Base-by-base conservation (phyloP, 441 rosid species). In the Aquilaria agallochum region DNA sequence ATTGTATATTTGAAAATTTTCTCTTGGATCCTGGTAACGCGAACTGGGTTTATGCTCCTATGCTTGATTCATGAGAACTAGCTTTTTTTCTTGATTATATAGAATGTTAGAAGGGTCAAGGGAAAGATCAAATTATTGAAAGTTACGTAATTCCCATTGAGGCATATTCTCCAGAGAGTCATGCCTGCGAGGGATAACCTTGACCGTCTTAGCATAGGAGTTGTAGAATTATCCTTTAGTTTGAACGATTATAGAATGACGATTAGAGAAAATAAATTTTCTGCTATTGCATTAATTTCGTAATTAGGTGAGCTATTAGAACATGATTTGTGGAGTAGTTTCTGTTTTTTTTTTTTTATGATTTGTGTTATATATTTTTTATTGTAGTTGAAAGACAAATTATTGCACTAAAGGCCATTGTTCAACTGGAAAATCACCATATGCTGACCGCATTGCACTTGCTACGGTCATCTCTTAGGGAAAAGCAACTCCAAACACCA, bases 351-450 rank as follows among this genome's bases (percentile, higher is more conserved):
- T 20, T 20, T 20, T 20, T 20, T 11, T 31, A 27, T 14, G 10
- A 47, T 57, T 12, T 55, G 48, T 33, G 45, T 40, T 3, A 31
- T 40, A 47, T 65, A 20, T 20, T 50, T 52, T 50, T 53, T 64
- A 36, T 40, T 62, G 50, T 74, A 87, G 96, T 80, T 64, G 85
- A 93, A 59, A 76, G 87, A 58, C 82, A 81, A 66, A 64, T 70
- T 61, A 85, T 78, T 64, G 97, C 96, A 51, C 73, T 86, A 31
- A 90, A 84, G 61, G 89, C 91, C 8, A 79, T 80, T 5, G 83
- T 95, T 50, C 95, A 90, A 69, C 83, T 85, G 66, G 88, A 88
- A 71, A 76, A 86, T 65, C 92, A 86, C 53, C 88, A 80, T 36
- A 70, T 67, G 53, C 62, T 80, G 47, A 86, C 92, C 46, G 80